These are phyloP conservation scores for Phytophthora uliginosa DNA, from an alignment of 352 stramenopile genomes.

Conservation along the genomic window DNA sequence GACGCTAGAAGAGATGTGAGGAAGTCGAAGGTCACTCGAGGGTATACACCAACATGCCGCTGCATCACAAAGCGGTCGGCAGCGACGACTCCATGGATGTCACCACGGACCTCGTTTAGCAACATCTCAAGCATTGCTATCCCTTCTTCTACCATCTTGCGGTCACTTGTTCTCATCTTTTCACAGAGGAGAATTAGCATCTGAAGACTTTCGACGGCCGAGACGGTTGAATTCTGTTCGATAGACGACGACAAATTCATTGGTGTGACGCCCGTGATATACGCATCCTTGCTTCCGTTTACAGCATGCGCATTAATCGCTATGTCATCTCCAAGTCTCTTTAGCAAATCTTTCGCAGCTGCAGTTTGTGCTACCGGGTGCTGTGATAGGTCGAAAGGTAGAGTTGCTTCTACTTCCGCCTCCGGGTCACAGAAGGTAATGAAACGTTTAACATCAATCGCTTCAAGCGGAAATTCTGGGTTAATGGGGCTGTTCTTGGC, in stretches of 20 bases:
- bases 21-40: constrained; percentile 81
- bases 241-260: constrained; percentile 43
- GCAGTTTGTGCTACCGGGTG: constrained; percentile 93
- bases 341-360: constrained; percentile 95
- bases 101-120: constrained; percentile 59
- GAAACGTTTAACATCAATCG: constrained; percentile 74
- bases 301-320: constrained; percentile 80
- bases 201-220: constrained; percentile 46
- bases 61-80: constrained; percentile 68
- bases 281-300: constrained; percentile 84
- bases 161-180: constrained; percentile 61
- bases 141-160: constrained; percentile 54
- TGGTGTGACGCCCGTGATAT: constrained; percentile 71
- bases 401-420: constrained; percentile 39
- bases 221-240: constrained; percentile 11
- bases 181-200: constrained; percentile 65
- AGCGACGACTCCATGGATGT: constrained; percentile 32
- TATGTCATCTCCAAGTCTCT: constrained; percentile 94
- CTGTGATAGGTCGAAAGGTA: constrained; percentile 95
- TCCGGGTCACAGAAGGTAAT: constrained; percentile 85
- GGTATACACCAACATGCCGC: constrained; percentile 67
- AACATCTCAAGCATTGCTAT: constrained; percentile 63
- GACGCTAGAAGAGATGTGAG: constrained; percentile 80
- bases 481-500: constrained; percentile 51
- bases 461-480: constrained; percentile 78